These are phyloP conservation scores for Plenodomus biglobosus DNA, from an alignment of 2,329 filamentous ascomycete genomes.

Conservation along the genomic window DNA sequence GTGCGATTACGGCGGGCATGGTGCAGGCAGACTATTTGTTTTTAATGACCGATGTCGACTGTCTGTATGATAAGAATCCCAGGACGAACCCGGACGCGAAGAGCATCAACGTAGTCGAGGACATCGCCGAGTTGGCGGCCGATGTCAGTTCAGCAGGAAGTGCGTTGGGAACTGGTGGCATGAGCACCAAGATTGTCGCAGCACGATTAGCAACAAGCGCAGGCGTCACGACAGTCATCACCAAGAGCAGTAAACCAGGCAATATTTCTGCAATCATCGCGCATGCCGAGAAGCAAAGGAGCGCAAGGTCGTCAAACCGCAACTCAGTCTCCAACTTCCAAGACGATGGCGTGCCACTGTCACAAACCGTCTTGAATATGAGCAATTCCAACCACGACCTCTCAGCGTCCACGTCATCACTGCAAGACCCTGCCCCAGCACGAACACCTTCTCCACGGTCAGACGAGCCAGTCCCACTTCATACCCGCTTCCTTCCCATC, in stretches of 20 bases:
- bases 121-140: slow-evolving; percentile 78
- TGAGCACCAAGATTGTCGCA: slow-evolving; percentile 96
- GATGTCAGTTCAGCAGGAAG: slow-evolving; percentile 92
- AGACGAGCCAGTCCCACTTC: slow-evolving; percentile 59
- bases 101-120: slow-evolving; percentile 88
- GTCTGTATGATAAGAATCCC: slow-evolving; percentile 94
- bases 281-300: slow-evolving; percentile 69
- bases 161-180: slow-evolving; percentile 87
- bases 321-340: slow-evolving; percentile 36
- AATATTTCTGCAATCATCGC: slow-evolving; percentile 87
- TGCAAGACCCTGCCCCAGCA: slow-evolving; percentile 35
- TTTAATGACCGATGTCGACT: slow-evolving; percentile 98
- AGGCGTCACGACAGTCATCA: slow-evolving; percentile 94
- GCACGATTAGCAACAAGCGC: slow-evolving; percentile 89
- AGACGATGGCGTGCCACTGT: slow-evolving; percentile 26
- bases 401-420: slow-evolving; percentile 24
- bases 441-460: slow-evolving; percentile 21
- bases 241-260: slow-evolving; percentile 86
- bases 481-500: slow-evolving; percentile 90
- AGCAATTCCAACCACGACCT: slow-evolving; percentile 24
- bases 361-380: slow-evolving; percentile 26
- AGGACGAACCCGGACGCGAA: slow-evolving; percentile 80
- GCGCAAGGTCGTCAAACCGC: slow-evolving; percentile 30
- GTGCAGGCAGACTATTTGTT: slow-evolving; percentile 95
- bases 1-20: slow-evolving; percentile 95